Evolutionary conservation across 148 eudicot genomes (phyloP).

Genomic region (Silene latifolia): DNA sequence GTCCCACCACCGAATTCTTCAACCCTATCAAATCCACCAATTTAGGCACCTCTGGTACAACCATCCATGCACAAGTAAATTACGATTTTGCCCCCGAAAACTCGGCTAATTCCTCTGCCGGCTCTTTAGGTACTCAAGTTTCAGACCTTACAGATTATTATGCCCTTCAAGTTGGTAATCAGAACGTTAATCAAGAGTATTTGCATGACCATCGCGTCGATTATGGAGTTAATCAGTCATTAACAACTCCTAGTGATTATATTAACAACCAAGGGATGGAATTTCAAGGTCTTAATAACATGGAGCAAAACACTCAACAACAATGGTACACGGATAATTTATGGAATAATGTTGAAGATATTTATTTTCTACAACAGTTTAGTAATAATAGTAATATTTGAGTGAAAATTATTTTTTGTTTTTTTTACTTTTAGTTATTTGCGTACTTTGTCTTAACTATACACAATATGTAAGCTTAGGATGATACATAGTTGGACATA

Average conservation of each 20-base stretch:
- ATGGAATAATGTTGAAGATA: slow-evolving; percentile 74
- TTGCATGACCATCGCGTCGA: slow-evolving; percentile 30
- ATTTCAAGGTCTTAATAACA: slow-evolving; percentile 26
- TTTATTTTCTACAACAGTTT: slow-evolving; percentile 63
- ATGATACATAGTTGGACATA: slow-evolving; percentile 13
- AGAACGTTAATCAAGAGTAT: slow-evolving; percentile 38
- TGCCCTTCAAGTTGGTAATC: slow-evolving; percentile 33
- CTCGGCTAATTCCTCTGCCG: slow-evolving; percentile 66
- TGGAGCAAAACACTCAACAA: slow-evolving; percentile 36
- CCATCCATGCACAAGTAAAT: slow-evolving; percentile 23
- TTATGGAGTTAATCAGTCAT: slow-evolving; percentile 33
- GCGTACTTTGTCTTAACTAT: slow-evolving; percentile 17
- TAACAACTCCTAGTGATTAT: slow-evolving; percentile 39
- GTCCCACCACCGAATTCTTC: slow-evolving; percentile 26
- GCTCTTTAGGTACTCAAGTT: slow-evolving; percentile 55
- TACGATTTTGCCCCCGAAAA: slow-evolving; percentile 52
- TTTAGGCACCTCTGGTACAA: neutral
- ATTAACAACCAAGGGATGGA: slow-evolving; percentile 36
- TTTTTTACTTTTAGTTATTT: slow-evolving; percentile 3
- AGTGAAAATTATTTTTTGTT: slow-evolving; percentile 11
- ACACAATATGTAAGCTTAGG: slow-evolving; percentile 24
- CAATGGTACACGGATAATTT: slow-evolving; percentile 46
- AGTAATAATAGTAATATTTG: slow-evolving; percentile 30
- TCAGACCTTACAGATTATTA: slow-evolving; percentile 60
- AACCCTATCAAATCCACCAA: slow-evolving; percentile 5